These are phyloP conservation scores for Prunus salicina DNA, from an alignment of 306 rosid genomes.

Conservation along the genomic window DNA sequence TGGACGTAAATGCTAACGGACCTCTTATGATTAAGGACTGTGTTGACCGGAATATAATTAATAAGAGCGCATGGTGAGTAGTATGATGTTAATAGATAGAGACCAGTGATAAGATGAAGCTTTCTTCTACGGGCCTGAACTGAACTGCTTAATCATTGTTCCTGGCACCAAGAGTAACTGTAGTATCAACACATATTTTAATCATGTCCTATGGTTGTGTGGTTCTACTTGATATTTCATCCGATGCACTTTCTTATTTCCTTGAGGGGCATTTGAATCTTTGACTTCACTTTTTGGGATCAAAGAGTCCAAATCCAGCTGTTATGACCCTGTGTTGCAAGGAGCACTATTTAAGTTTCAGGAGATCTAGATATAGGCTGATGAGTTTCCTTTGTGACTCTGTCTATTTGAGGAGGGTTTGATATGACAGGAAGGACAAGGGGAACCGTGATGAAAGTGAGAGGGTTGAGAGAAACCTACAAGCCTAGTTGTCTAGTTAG, in stretches of 20 bases:
- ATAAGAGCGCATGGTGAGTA: conserved; percentile 76
- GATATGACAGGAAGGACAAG: not conserved
- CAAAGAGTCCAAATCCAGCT: not conserved
- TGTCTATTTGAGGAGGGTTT: not conserved
- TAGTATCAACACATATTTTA: not conserved
- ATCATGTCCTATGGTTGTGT: not conserved
- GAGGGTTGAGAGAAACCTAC: not conserved
- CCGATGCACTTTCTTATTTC: not conserved
- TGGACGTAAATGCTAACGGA: conserved; percentile 85
- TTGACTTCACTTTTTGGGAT: not conserved
- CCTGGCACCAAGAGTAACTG: not conserved
- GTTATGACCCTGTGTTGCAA: not conserved
- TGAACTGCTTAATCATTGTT: not conserved
- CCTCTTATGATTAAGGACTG: conserved; percentile 68
- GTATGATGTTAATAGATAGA: conserved; percentile 8
- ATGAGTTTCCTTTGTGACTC: not conserved
- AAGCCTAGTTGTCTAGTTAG: not conserved
- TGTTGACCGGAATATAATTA: conserved; percentile 64
- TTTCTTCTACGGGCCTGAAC: not conserved
- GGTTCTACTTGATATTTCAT: not conserved
- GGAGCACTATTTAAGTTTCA: not conserved
- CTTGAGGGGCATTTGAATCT: not conserved
- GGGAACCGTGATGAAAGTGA: not conserved
- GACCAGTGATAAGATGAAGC: not conserved
- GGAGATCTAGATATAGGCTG: not conserved